These are phyloP conservation scores for Serpula lacrymans DNA, from an alignment of 768 basidiomycete genomes.

Conservation along the genomic window DNA sequence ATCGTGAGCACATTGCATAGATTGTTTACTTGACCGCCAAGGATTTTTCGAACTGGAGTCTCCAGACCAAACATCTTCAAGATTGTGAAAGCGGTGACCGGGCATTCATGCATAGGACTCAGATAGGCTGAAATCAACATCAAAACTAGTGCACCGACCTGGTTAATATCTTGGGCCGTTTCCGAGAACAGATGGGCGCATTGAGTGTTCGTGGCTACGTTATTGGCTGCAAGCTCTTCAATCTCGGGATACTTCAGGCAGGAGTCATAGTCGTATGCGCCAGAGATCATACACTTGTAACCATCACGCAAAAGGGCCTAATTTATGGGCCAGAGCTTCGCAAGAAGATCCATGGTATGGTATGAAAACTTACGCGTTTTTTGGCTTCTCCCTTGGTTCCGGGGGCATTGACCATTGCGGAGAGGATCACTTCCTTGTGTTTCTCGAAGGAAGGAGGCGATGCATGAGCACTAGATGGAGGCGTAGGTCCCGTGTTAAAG, in stretches of 20 bases:
- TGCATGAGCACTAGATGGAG: constrained; percentile 3
- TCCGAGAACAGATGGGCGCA: constrained; percentile 16
- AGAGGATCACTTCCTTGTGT: constrained; percentile 1
- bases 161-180: constrained; percentile 9
- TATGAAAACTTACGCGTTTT: background rate
- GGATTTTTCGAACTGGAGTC: background rate
- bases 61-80: constrained; percentile 7
- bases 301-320: constrained; percentile 16
- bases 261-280: constrained; percentile 8
- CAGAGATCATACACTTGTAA: constrained; percentile 12
- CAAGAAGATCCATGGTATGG: background rate
- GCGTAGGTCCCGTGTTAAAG: constrained; percentile 6
- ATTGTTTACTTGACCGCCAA: constrained; percentile 6
- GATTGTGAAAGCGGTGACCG: constrained; percentile 2
- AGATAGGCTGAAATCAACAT: background rate
- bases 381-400: background rate
- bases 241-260: constrained; percentile 6
- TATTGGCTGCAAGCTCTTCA: background rate
- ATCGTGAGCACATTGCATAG: constrained; percentile 11
- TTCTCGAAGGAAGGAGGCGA: constrained; percentile 10
- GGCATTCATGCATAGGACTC: background rate
- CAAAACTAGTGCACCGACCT: constrained; percentile 4
- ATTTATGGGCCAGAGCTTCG: background rate
- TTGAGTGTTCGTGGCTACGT: background rate
- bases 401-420: constrained; percentile 3